Evolutionary conservation across 192 early-diverging fungal species (phyloP), one percentile per base, ranked within the genome.

Genomic region (Backusella sp.): DNA sequence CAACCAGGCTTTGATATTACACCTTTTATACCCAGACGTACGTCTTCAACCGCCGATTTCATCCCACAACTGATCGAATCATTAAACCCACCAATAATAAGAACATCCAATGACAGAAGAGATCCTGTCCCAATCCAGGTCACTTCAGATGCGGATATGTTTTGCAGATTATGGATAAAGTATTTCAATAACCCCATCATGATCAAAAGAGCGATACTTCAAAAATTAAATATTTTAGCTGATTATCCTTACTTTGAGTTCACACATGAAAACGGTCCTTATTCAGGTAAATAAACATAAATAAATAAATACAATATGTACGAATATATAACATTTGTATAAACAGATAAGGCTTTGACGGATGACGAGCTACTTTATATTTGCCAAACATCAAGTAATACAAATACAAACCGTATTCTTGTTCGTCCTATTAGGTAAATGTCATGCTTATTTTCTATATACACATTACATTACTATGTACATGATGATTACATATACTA

Each of bases 311-410:
- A 11, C 9, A 28, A 62, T 12, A 28, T 3, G 26, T 11, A 56
- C 19, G 2, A 23, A 56, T 23, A 56, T 52, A 53, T 62, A 62
- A 36, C 14, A 17, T 32, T 49, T 17, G 15, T 41, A 42, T 37
- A 62, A 34, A 73, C 30, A 80, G 75, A 72, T 69, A 42, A 68
- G 14, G 62, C 53, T 28, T 70, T 80, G 35, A 65, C 30, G n/a
- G 44, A 70, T 46, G 66, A 76, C 21, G 59, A 76, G 41, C 23
- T 80, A 39, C 66, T 80, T 21, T 39, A 76, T 34, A 26, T 80
- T 39, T 80, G 79, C 46, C 69, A 72, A 59, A 56, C 56, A 46
- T 74, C 79, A 42, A 75, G 72, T 34, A 66, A 80, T 68, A 56
- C 32, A n/a, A 41, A 39, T 26, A 70, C 69, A 8, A 76, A 73